Percentiles rank a stretch among this genome's conserved stretches.
phyloP scores from a whole-genome alignment of 768 basidiomycete species.

The Cystofilobasidium macerans region DNA sequence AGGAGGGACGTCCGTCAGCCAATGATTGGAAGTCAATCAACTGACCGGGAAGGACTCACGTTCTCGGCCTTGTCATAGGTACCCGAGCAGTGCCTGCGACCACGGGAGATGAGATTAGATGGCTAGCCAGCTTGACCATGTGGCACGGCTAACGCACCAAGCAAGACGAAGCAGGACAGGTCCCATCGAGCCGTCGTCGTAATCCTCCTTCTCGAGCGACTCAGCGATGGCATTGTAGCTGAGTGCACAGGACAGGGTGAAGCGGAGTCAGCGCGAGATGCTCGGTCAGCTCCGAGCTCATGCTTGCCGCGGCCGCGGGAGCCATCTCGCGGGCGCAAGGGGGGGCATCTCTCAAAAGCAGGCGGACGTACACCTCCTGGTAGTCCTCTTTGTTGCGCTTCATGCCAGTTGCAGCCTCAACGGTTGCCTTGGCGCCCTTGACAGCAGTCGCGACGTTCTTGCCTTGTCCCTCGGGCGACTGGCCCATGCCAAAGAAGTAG shows the following conservation, averaged over 20 bases:
- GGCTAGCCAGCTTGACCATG: not conserved
- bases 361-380: conserved; percentile 75
- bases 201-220: conserved; percentile 48
- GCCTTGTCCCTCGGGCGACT: conserved; percentile 6
- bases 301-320: too few species aligned
- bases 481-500: conserved; percentile 16
- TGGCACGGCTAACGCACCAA: conserved; percentile 34
- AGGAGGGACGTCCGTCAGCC: conserved; percentile 14
- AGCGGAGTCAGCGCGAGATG: not conserved
- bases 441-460: conserved; percentile 49
- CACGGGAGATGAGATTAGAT: too few species aligned
- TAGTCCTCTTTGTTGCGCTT: conserved; percentile 62
- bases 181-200: conserved; percentile 62
- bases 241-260: not conserved
- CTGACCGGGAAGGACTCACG: conserved; percentile 37
- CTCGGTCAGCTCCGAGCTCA: not conserved
- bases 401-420: conserved; percentile 48
- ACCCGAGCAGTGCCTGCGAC: conserved; percentile 66
- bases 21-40: not conserved
- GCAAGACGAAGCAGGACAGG: conserved; percentile 58
- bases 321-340: too few species aligned
- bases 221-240: conserved; percentile 75
- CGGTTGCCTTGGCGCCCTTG: conserved; percentile 53
- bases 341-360: too few species aligned
- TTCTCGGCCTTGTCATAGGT: conserved; percentile 73